phyloP scores from a whole-genome alignment of 2,329 filamentous ascomycete species.

The Ilyonectria robusta region DNA sequence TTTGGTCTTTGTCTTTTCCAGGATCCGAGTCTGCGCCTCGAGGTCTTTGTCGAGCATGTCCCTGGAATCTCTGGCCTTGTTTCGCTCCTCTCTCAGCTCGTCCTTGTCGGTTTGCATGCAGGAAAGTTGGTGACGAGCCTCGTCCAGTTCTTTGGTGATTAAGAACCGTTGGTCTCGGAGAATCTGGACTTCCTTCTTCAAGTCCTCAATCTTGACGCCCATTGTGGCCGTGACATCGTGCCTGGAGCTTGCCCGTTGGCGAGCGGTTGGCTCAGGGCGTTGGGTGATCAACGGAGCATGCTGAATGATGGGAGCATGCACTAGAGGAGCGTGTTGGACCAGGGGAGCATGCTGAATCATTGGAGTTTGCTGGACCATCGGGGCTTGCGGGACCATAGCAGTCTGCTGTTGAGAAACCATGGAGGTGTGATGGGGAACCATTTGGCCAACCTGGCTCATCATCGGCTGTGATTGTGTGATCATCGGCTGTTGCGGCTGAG shows the following conservation, averaged over 20 bases:
- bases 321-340: slow-evolving; percentile 19
- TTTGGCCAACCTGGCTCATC: not conserved
- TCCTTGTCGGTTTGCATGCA: slow-evolving; percentile 46
- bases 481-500: slow-evolving; percentile 14
- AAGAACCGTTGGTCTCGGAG: slow-evolving; percentile 44
- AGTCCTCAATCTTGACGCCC: slow-evolving; percentile 41
- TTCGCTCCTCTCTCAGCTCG: slow-evolving; percentile 43
- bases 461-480: not conserved
- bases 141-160: slow-evolving; percentile 41
- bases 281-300: not conserved
- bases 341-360: slow-evolving; percentile 26
- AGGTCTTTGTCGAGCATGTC: slow-evolving; percentile 44
- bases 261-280: slow-evolving; percentile 14
- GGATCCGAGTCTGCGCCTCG: slow-evolving; percentile 29
- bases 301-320: slow-evolving; percentile 2
- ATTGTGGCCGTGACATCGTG: slow-evolving; percentile 40
- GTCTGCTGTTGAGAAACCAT: slow-evolving; percentile 18
- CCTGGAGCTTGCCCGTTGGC: slow-evolving; percentile 38
- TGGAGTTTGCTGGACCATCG: slow-evolving; percentile 17
- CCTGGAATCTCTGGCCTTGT: slow-evolving; percentile 41
- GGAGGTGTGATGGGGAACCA: slow-evolving; percentile 7
- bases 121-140: slow-evolving; percentile 42
- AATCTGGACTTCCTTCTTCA: slow-evolving; percentile 38
- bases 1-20: slow-evolving; percentile 34
- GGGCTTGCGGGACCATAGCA: slow-evolving; percentile 21